Evolutionary conservation across 2,329 filamentous ascomycete genomes (phyloP), one percentile per base, ranked within the genome.

Genomic region (Leptographium wingfieldii): DNA sequence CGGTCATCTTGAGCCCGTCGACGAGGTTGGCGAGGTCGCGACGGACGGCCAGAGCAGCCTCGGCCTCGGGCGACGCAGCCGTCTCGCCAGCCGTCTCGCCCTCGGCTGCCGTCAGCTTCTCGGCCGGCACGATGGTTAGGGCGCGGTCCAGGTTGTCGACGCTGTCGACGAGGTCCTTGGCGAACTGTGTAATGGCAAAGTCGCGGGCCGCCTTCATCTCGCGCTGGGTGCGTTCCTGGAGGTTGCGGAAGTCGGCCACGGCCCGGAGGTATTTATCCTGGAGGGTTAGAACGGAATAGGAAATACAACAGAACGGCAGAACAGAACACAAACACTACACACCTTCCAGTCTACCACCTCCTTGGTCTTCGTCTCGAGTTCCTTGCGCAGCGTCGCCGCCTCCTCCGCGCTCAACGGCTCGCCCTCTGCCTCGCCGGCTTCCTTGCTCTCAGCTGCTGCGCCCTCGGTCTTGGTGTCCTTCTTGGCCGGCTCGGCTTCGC

Each of bases 71-170:
- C 75, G 89, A 90, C 49, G 90, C 86, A 33, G n/a, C 62, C 12
- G 11, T 22, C 2, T 19, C 59, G 19, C 5, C 31, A 16, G 57
- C 43, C 33, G 55, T 49, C 49, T 48, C 38, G 3, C 73, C 71
- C 67, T 77, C 74, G 31, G 7, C 43, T 12, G 76, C 72, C 27
- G 77, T 77, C 64, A 95, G 80, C 75, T 90, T 90, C 43, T 91
- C 86, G n/a, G 81, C 71, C 25, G 90, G 85, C 14, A 96, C 92
- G 69, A 86, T 90, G 64, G 78, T 74, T 52, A 99, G 83, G 52
- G 94, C 94, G 66, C 92, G 92, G 76, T 99, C 94, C 65, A 99
- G 85, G 80, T 97, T 99, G 77, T 99, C 94, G 69, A 99, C 86
- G 70, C 84, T 90, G 73, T 99, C 94, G 67, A 97, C 84, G 54